phyloP scores from a whole-genome alignment of 176 grass and related monocot genomes.

The Stipa capillata region DNA sequence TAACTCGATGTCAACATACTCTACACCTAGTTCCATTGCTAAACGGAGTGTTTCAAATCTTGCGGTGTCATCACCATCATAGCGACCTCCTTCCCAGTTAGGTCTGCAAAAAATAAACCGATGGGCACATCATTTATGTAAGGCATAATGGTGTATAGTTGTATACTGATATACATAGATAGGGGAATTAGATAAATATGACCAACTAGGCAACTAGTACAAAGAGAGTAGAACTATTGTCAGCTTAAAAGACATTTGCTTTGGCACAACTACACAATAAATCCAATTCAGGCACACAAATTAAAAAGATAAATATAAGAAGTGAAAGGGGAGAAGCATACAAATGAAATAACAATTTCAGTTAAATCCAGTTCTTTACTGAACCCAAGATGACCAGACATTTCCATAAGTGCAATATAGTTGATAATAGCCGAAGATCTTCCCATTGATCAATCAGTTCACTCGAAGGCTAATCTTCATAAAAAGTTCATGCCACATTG shows the following conservation, averaged over 20 bases:
- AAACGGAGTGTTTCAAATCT: conserved; percentile 60
- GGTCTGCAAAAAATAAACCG: conserved; percentile 50
- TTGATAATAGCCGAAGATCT: neutral
- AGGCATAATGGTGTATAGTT: neutral
- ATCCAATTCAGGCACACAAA: neutral
- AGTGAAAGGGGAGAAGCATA: neutral
- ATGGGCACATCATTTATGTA: neutral
- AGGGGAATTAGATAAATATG: neutral
- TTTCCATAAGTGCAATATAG: neutral
- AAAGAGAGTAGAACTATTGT: neutral
- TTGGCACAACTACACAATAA: neutral
- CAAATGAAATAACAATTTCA: neutral
- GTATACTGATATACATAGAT: neutral
- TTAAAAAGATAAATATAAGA: conserved; percentile 8
- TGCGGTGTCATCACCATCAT: conserved; percentile 71
- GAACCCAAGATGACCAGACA: neutral
- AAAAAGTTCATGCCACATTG: neutral
- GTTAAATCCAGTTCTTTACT: neutral
- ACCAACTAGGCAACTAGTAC: neutral
- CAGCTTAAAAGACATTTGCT: neutral
- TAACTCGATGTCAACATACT: conserved; percentile 98
- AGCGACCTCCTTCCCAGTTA: conserved; percentile 94
- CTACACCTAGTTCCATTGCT: conserved; percentile 92
- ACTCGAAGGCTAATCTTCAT: neutral
- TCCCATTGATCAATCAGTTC: neutral